These are phyloP conservation scores for Fusarium globosum DNA, from an alignment of 2,329 filamentous ascomycete species.

Conservation along the genomic window DNA sequence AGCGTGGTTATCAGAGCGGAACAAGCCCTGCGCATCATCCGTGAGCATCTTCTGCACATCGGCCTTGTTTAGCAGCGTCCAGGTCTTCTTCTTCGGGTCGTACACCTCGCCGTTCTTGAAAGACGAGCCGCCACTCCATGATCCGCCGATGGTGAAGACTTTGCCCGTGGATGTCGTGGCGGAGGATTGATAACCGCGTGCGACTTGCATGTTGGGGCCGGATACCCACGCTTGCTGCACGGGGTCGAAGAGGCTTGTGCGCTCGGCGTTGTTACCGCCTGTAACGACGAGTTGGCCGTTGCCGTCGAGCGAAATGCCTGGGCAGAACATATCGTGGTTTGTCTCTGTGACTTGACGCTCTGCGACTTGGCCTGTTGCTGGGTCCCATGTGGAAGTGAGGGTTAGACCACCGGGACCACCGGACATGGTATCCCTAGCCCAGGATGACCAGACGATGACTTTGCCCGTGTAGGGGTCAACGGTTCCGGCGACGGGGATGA, in stretches of 20 bases:
- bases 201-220: constrained; percentile 12
- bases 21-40: constrained; percentile 59
- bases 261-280: constrained; percentile 62
- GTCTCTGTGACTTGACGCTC: constrained; percentile 51
- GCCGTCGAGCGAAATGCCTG: constrained; percentile 62
- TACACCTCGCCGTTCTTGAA: constrained; percentile 32
- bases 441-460: constrained; percentile 30
- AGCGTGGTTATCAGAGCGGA: constrained; percentile 49
- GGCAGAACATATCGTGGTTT: constrained; percentile 67
- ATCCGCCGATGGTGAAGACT: constrained; percentile 31
- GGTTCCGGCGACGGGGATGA: constrained; percentile 29
- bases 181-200: constrained; percentile 28
- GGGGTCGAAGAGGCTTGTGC: constrained; percentile 60
- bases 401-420: constrained; percentile 10
- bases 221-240: constrained; percentile 16
- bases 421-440: constrained; percentile 18
- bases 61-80: constrained; percentile 45
- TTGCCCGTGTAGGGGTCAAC: constrained; percentile 14
- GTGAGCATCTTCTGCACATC: constrained; percentile 62
- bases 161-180: constrained; percentile 26
- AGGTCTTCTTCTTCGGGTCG: constrained; percentile 16
- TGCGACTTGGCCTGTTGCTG: constrained; percentile 12
- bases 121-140: constrained; percentile 17
- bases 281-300: constrained; percentile 63
- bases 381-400: constrained; percentile 25